These are phyloP conservation scores for Aquilaria sinensis DNA, from an alignment of 345 rosid species.

Conservation along the genomic window DNA sequence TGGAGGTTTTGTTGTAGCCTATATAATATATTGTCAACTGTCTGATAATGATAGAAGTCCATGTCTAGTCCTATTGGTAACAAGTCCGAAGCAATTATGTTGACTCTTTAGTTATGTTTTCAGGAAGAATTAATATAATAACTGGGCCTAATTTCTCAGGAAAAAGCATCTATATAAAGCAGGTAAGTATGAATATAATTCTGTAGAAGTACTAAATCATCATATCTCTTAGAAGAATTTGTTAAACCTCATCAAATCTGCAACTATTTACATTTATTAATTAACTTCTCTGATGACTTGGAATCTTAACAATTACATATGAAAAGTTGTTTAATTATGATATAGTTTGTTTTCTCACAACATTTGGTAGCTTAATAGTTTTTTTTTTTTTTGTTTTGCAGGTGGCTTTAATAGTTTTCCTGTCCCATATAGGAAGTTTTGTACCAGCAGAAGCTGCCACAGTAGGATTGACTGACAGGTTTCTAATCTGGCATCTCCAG, in stretches of 20 bases:
- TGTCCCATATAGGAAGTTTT: slow-evolving; percentile 96
- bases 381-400: slow-evolving; percentile 19
- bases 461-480: slow-evolving; percentile 97
- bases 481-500: slow-evolving; percentile 8
- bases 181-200: slow-evolving; percentile 36
- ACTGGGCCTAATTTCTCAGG: slow-evolving; percentile 99
- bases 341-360: neutral
- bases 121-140: slow-evolving; percentile 79
- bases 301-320: too few species aligned
- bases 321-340: too few species aligned
- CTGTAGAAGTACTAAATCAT: neutral
- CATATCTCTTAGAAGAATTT: too few species aligned
- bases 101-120: slow-evolving; percentile 7
- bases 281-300: too few species aligned
- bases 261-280: too few species aligned
- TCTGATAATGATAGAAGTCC: neutral
- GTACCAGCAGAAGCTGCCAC: slow-evolving; percentile 97
- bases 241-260: too few species aligned
- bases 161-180: slow-evolving; percentile 92
- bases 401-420: slow-evolving; percentile 96
- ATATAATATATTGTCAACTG: slow-evolving; percentile 4
- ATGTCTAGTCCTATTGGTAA: neutral
- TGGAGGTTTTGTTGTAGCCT: slow-evolving; percentile 13
- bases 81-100: slow-evolving; percentile 12
- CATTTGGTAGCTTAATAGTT: neutral